Conservation (phyloP, 169 alveolate species). For the Eimeria zaria region DNA sequence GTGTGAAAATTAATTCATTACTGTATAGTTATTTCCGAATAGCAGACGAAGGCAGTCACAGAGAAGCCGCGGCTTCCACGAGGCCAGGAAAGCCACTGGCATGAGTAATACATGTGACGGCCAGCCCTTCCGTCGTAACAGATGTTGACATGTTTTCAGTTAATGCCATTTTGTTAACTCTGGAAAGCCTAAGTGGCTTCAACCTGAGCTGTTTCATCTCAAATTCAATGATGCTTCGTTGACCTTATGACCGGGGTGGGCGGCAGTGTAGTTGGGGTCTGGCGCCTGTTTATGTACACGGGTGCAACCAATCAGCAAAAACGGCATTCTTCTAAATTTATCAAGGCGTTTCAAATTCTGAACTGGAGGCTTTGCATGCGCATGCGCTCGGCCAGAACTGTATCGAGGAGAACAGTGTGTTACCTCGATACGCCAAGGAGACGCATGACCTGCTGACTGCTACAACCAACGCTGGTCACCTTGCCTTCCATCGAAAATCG, state of each 20-base stretch:
- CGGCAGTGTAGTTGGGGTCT: not conserved
- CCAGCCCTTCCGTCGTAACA: not conserved
- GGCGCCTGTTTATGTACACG: not conserved
- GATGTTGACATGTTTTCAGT: not conserved
- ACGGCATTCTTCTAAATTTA: not conserved
- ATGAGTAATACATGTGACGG: not conserved
- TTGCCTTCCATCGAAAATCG: not conserved
- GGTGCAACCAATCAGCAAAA: not conserved
- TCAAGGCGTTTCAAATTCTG: not conserved
- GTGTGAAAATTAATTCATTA: not conserved
- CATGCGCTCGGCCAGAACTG: not conserved
- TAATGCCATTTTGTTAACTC: not conserved
- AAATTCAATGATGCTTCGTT: conserved; percentile 47
- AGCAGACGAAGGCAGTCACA: not conserved
- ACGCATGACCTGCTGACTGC: not conserved
- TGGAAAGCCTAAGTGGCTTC: not conserved
- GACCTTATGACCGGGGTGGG: not conserved
- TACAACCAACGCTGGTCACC: not conserved
- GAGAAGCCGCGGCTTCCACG: conserved; percentile 11
- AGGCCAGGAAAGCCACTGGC: conserved; percentile 10
- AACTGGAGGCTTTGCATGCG: not conserved
- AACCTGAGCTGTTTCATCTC: not conserved
- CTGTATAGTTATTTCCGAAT: not conserved
- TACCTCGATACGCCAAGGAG: not conserved
- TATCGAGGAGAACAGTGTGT: not conserved